Conservation (phyloP, 169 alveolate species). For the Plasmodium reichenowi region DNA sequence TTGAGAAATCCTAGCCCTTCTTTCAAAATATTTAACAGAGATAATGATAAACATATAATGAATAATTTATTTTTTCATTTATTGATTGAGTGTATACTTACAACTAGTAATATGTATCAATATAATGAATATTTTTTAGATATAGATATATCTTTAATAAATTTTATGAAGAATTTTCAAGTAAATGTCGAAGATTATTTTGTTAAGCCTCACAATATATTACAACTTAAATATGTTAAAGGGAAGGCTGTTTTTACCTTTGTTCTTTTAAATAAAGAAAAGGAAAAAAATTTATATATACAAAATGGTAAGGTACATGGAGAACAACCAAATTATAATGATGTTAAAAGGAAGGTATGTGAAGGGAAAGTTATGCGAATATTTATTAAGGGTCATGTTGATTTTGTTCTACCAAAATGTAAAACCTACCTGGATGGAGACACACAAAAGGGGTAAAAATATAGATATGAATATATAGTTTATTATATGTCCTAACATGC, state of each 20-base stretch:
- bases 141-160: conserved; percentile 28
- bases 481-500: neutral
- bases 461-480: neutral
- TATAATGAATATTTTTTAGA: conserved; percentile 32
- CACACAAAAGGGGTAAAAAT: neutral
- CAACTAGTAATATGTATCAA: conserved; percentile 56
- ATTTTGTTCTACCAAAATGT: conserved; percentile 32
- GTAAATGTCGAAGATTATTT: conserved; percentile 37
- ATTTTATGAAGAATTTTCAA: conserved; percentile 12
- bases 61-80: conserved; percentile 19
- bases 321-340: neutral
- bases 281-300: neutral
- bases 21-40: neutral
- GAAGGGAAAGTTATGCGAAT: conserved; percentile 12
- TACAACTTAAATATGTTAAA: conserved; percentile 7
- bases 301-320: neutral
- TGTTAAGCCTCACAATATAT: conserved; percentile 17
- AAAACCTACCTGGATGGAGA: conserved; percentile 39
- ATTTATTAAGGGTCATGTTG: conserved; percentile 24
- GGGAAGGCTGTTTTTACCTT: conserved; percentile 21
- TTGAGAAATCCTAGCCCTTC: neutral
- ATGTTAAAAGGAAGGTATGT: neutral
- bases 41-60: conserved; percentile 6
- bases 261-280: conserved; percentile 16
- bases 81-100: conserved; percentile 27